A percentile compares a stretch with the other conserved stretches of the same genome.
These are phyloP conservation scores for Pythium chondricola DNA, from an alignment of 352 stramenopile genomes.

Conservation along the genomic window DNA sequence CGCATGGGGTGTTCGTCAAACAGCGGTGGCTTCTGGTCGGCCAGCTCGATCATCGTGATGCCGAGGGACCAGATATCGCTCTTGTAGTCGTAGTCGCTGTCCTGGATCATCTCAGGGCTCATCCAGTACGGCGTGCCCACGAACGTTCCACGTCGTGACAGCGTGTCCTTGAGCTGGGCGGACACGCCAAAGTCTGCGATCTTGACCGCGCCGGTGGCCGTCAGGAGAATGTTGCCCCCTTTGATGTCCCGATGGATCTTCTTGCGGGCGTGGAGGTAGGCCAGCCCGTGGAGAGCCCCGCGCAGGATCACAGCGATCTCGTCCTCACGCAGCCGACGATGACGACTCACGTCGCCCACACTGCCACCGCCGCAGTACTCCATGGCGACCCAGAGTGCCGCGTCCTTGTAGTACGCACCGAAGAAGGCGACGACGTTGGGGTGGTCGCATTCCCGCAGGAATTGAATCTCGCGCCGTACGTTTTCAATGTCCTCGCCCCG, in stretches of 20 bases:
- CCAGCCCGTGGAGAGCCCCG: slow-evolving; percentile 68
- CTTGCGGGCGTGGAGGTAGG: slow-evolving; percentile 77
- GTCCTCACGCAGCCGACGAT: slow-evolving; percentile 41
- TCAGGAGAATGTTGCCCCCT: slow-evolving; percentile 95
- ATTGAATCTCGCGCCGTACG: slow-evolving; percentile 64
- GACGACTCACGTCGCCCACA: slow-evolving; percentile 59
- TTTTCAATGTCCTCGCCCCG: slow-evolving; percentile 65
- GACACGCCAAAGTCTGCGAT: slow-evolving; percentile 92
- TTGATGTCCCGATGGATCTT: slow-evolving; percentile 93
- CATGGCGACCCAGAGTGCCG: slow-evolving; percentile 86
- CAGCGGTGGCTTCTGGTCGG: slow-evolving; percentile 86
- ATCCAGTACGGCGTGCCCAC: slow-evolving; percentile 94
- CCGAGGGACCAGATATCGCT: slow-evolving; percentile 89
- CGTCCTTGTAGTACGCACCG: slow-evolving; percentile 76
- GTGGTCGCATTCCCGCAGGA: slow-evolving; percentile 67
- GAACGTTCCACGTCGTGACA: slow-evolving; percentile 62
- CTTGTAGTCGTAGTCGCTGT: slow-evolving; percentile 89
- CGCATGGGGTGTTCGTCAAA: slow-evolving; percentile 89
- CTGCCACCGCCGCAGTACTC: slow-evolving; percentile 85
- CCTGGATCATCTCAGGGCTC: slow-evolving; percentile 92
- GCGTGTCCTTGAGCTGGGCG: slow-evolving; percentile 47
- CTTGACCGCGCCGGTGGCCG: slow-evolving; percentile 89
- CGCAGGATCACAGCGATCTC: slow-evolving; percentile 79
- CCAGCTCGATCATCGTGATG: slow-evolving; percentile 89
- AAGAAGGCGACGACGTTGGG: slow-evolving; percentile 75